These are phyloP conservation scores for Cyberlindnera mrakii DNA, from an alignment of 805 yeast genomes.

Conservation along the genomic window DNA sequence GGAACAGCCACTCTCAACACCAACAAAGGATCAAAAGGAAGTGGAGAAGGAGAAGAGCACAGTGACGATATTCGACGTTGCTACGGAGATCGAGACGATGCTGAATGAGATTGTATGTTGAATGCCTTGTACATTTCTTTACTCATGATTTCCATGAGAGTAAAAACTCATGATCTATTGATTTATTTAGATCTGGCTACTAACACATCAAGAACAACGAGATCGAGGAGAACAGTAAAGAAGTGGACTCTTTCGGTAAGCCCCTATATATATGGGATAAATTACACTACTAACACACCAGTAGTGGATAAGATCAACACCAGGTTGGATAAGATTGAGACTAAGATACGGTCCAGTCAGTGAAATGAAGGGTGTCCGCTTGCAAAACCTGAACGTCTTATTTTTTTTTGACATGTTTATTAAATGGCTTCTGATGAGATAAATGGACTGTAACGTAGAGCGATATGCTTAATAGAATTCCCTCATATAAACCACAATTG, in stretches of 20 bases:
- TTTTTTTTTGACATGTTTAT: too few species aligned
- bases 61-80: slow-evolving; percentile 27
- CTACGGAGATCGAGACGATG: slow-evolving; percentile 24
- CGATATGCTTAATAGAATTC: background rate
- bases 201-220: slow-evolving; percentile 6
- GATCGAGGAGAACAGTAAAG: slow-evolving; percentile 18
- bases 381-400: too few species aligned
- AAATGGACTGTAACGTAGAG: background rate
- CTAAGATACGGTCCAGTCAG: slow-evolving; percentile 5
- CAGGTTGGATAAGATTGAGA: slow-evolving; percentile 21
- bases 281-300: slow-evolving; percentile 4
- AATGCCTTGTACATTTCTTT: background rate
- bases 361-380: background rate
- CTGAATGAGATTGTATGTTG: slow-evolving; percentile 11
- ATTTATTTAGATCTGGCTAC: background rate
- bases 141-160: background rate
- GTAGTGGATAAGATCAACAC: slow-evolving; percentile 21
- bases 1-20: background rate
- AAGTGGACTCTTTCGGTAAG: background rate
- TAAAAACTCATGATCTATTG: background rate
- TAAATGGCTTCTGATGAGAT: background rate
- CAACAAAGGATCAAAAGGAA: background rate
- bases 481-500: too few species aligned
- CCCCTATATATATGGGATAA: background rate
- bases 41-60: slow-evolving; percentile 2